Base-by-base conservation (phyloP, 208 protist species). In the Herpetomonas samuelpessoai region DNA sequence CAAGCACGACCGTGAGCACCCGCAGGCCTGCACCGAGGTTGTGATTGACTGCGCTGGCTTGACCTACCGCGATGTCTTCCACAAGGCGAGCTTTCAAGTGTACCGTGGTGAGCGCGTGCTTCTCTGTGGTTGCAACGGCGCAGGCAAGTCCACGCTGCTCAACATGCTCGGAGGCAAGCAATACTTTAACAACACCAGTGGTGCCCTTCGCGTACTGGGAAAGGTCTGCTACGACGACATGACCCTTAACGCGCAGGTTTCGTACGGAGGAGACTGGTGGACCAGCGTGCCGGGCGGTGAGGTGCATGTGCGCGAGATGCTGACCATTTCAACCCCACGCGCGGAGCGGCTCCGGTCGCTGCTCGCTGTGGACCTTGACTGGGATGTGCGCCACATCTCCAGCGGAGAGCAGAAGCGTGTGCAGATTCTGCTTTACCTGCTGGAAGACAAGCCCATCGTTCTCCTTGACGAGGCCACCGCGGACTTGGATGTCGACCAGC, bases 121-220 rank as follows among this genome's bases (percentile, higher is more conserved):
- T 30, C 59, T 99, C n/a, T 91, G 96, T 31, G 97, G 96, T 41
- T 83, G 85, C 52, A 99, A 99, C 81, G 97, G 97, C 29, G 54
- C 84, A 6, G 96, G 96, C 48, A 98, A 98, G 65, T 89, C 81
- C 18, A 98, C 94, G 16, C 76, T 98, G 28, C 79, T 98, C 41
- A 96, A 93, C 56, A 91, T 98, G 56, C 63, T 98, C 16, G 86
- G 79, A 16, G 92, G 93, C 21, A 91, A 94, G 49, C 74, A 93
- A 30, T 91, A 88, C 44, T 92, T 96, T 25, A 38, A 75, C 53
- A 89, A 86, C 48, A 16, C 53, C 22, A 26, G 66, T 28, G 64
- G 76, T 0, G 69, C 77, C 0, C 65, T 91, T n/a, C 56, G 83
- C 12, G 89, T 91, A 38, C 71, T 92, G 44, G 81, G 79, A 29